Percentiles rank a stretch among this genome's conserved stretches.
Evolutionary conservation across 805 yeast genomes (phyloP).

Genomic region (Candida palmyrensis): DNA sequence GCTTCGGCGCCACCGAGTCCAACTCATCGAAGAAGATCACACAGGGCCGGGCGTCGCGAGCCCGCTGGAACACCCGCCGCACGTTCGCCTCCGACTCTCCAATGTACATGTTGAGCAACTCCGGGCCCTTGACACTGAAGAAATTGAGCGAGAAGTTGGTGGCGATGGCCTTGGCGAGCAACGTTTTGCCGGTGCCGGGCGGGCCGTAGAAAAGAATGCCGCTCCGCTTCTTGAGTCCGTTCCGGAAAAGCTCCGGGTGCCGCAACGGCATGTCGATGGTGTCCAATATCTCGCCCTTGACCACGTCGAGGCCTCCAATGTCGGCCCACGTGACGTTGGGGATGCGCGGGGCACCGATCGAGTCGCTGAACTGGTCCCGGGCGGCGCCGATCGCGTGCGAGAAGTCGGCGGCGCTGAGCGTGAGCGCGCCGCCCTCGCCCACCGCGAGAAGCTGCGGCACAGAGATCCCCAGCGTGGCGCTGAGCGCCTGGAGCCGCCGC

Average conservation of each 20-base stretch:
- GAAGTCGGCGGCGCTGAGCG: conserved; percentile 55
- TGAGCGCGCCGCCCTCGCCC: conserved; percentile 53
- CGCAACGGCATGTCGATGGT: conserved; percentile 95
- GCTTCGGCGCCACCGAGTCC: conserved; percentile 96
- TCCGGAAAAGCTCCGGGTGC: conserved; percentile 82
- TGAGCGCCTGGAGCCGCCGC: conserved; percentile 38
- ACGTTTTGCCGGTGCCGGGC: conserved; percentile 97
- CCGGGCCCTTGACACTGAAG: conserved; percentile 97
- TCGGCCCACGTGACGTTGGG: conserved; percentile 97
- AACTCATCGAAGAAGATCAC: conserved; percentile 96
- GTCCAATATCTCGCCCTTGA: conserved; percentile 88
- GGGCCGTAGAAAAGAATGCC: conserved; percentile 97
- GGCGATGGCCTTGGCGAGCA: conserved; percentile 95
- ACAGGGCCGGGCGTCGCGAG: conserved; percentile 96
- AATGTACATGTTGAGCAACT: conserved; percentile 92
- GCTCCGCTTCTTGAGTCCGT: conserved; percentile 88
- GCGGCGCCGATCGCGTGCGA: conserved; percentile 73
- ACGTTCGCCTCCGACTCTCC: conserved; percentile 99
- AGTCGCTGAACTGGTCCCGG: conserved; percentile 81
- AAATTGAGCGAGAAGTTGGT: conserved; percentile 91
- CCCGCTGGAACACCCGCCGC: conserved; percentile 86
- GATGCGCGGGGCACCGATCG: conserved; percentile 94
- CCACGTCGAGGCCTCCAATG: conserved; percentile 89
- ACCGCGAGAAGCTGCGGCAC: conserved; percentile 29
- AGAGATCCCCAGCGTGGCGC: conserved; percentile 14